These are phyloP conservation scores for Erysiphe pulchra DNA, from an alignment of 2,329 filamentous ascomycete genomes.

Conservation along the genomic window DNA sequence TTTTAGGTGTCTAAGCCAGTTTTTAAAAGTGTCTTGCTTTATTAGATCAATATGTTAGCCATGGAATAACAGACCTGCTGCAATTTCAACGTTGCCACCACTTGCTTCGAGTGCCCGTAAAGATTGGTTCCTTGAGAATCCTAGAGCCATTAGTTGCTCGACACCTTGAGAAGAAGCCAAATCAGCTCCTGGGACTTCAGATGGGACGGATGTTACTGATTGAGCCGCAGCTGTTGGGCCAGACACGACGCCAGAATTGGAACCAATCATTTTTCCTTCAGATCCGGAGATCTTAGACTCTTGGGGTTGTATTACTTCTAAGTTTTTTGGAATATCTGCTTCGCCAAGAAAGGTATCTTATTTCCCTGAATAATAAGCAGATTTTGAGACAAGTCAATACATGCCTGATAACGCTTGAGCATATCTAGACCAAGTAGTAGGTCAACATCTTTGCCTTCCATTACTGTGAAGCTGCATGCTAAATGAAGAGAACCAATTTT, in stretches of 20 bases:
- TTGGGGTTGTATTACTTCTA: slow-evolving; percentile 43
- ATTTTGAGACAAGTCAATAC: slow-evolving; percentile 65
- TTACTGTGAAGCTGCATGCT: slow-evolving; percentile 91
- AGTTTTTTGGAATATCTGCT: slow-evolving; percentile 72
- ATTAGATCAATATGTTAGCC: slow-evolving; percentile 10
- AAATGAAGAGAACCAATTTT: slow-evolving; percentile 72
- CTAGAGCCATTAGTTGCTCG: slow-evolving; percentile 49
- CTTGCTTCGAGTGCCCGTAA: slow-evolving; percentile 60
- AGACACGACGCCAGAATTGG: slow-evolving; percentile 52
- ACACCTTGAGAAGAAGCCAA: slow-evolving; percentile 23
- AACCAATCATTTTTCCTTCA: slow-evolving; percentile 70
- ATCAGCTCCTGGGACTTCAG: not conserved
- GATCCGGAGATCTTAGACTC: slow-evolving; percentile 72
- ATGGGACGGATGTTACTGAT: slow-evolving; percentile 7
- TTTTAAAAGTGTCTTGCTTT: not conserved
- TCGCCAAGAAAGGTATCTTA: slow-evolving; percentile 81
- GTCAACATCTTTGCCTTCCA: slow-evolving; percentile 96
- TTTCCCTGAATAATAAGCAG: slow-evolving; percentile 70
- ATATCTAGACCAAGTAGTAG: slow-evolving; percentile 84
- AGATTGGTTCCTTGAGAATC: slow-evolving; percentile 51
- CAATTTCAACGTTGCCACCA: slow-evolving; percentile 64
- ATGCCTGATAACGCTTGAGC: slow-evolving; percentile 85
- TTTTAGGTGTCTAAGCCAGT: no score
- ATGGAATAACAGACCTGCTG: slow-evolving; percentile 54
- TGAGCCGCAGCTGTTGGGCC: slow-evolving; percentile 12